Evolutionary conservation across 139 green algal species (phyloP).

Genomic region (Desmodesmus armatus): DNA sequence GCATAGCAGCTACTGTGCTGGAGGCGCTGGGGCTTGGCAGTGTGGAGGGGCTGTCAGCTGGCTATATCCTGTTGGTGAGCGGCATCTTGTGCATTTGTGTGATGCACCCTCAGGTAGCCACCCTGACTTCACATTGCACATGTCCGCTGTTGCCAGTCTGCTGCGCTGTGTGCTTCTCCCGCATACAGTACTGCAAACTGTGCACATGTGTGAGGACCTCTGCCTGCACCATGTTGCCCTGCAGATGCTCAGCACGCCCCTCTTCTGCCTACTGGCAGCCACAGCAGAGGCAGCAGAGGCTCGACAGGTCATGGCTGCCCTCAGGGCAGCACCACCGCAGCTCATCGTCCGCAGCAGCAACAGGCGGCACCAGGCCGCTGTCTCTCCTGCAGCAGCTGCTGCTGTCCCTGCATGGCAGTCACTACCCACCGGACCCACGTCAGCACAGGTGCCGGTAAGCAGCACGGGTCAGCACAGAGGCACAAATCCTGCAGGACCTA

Average conservation of each 20-base stretch:
- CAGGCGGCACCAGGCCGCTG: not conserved
- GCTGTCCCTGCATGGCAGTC: too few species aligned
- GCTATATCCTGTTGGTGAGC: constrained; percentile 1
- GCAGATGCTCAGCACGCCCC: constrained; percentile 9
- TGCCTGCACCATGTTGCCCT: not conserved
- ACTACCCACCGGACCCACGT: too few species aligned
- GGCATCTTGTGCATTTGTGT: constrained; percentile 5
- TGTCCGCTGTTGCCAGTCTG: too few species aligned
- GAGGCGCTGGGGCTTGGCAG: constrained; percentile 6
- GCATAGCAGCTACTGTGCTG: not conserved
- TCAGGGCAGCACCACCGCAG: constrained; percentile 13
- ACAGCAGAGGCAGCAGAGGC: constrained; percentile 34
- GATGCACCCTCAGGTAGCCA: too few species aligned
- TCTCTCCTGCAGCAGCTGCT: not conserved
- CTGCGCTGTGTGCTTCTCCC: too few species aligned
- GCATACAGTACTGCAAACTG: too few species aligned
- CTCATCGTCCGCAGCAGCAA: not conserved
- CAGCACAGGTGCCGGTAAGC: too few species aligned
- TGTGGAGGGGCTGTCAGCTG: not conserved
- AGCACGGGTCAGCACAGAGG: too few species aligned
- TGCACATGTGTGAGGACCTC: too few species aligned
- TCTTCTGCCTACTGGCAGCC: constrained; percentile 17
- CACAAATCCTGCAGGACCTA: too few species aligned
- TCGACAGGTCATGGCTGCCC: constrained; percentile 6
- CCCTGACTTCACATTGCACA: too few species aligned